Percentiles rank a stretch among this genome's conserved stretches.
Conservation (phyloP, 2,329 filamentous ascomycete species). For the Rhinocladiella mackenziei region DNA sequence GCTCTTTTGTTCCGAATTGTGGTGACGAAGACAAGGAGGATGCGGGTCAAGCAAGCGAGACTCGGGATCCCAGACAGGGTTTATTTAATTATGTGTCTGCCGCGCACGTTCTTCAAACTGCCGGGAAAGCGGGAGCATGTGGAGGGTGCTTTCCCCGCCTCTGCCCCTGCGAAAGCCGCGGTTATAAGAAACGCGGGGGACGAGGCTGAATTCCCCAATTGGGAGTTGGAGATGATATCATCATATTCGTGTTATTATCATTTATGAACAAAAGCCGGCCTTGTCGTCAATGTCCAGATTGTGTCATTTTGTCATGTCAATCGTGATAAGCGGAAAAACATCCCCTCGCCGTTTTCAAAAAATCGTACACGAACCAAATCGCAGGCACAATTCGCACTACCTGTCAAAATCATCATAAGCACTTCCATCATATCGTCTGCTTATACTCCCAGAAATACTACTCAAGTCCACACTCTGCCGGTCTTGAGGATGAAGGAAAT, state of each 20-base stretch:
- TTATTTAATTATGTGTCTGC: too few species aligned
- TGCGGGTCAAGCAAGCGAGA: too few species aligned
- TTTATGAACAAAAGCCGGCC: neutral
- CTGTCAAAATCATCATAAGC: slow-evolving; percentile 28
- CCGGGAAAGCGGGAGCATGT: neutral
- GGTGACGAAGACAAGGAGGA: too few species aligned
- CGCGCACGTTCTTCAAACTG: neutral
- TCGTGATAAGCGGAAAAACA: neutral
- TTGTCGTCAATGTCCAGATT: neutral
- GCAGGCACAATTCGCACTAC: too few species aligned
- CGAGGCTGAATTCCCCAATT: slow-evolving; percentile 4
- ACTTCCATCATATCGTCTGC: slow-evolving; percentile 33
- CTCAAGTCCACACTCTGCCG: slow-evolving; percentile 27
- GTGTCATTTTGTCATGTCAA: neutral
- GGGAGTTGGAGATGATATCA: neutral
- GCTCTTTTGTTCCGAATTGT: too few species aligned
- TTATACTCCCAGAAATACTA: slow-evolving; percentile 29
- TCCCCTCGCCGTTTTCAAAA: neutral
- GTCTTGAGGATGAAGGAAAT: slow-evolving; percentile 27
- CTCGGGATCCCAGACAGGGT: too few species aligned
- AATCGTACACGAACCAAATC: too few species aligned
- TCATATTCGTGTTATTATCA: neutral
- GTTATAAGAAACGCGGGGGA: slow-evolving; percentile 4
- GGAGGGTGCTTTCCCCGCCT: slow-evolving; percentile 4
- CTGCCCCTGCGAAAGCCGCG: neutral